phyloP scores from a whole-genome alignment of 768 basidiomycete genomes.

The Crassisporium funariophilum region DNA sequence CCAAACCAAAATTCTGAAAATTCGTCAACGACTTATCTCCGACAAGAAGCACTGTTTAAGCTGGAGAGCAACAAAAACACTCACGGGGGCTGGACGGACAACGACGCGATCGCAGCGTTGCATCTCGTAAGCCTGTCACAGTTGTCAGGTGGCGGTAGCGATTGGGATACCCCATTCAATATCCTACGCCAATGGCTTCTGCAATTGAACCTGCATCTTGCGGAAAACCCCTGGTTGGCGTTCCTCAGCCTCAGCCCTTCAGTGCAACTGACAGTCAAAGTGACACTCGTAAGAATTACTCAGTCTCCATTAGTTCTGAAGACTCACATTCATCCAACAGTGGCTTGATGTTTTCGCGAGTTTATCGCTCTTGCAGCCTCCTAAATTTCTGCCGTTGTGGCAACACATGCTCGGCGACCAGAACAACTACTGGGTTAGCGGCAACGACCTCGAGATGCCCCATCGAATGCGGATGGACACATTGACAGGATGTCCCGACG shows the following conservation, averaged over 20 bases:
- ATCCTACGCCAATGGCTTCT: conserved; percentile 78
- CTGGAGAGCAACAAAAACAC: conserved; percentile 56
- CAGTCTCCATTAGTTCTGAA: not conserved
- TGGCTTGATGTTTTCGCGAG: conserved; percentile 80
- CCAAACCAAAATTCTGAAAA: conserved; percentile 54
- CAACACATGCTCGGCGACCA: conserved; percentile 61
- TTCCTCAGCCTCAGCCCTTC: conserved; percentile 56
- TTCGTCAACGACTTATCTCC: conserved; percentile 63
- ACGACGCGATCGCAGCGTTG: conserved; percentile 76
- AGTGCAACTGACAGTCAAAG: conserved; percentile 65
- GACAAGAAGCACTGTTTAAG: conserved; percentile 68
- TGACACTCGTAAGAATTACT: conserved; percentile 62
- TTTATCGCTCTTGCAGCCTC: conserved; percentile 58
- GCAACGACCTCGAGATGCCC: conserved; percentile 29
- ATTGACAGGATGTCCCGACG: conserved; percentile 79
- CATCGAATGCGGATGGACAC: conserved; percentile 62
- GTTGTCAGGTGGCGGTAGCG: conserved; percentile 64
- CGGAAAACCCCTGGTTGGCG: conserved; percentile 64
- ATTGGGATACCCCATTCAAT: conserved; percentile 72
- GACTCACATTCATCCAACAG: conserved; percentile 38
- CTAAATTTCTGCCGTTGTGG: conserved; percentile 68
- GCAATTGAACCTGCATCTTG: conserved; percentile 61
- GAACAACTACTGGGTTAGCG: conserved; percentile 46
- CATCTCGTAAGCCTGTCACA: conserved; percentile 77
- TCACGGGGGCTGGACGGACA: conserved; percentile 57